Conservation (phyloP, 352 stramenopile species). For the Phytophthora pseudosyringae region DNA sequence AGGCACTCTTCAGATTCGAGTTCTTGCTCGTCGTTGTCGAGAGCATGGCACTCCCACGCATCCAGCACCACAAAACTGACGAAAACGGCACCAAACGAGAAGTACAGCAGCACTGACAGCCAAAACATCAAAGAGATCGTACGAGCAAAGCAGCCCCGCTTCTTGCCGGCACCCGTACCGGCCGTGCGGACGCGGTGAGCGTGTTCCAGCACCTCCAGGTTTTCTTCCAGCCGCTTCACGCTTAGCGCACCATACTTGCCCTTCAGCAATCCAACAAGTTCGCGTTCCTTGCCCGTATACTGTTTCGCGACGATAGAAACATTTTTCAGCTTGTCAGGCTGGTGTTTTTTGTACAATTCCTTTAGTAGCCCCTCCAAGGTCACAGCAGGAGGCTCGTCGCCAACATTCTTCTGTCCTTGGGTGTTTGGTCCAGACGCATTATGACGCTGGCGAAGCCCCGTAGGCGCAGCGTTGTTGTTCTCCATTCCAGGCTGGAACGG, state of each 20-base stretch:
- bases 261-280: slow-evolving; percentile 65
- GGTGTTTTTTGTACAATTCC: slow-evolving; percentile 79
- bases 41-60: slow-evolving; percentile 37
- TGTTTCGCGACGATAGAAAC: slow-evolving; percentile 56
- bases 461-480: slow-evolving; percentile 13
- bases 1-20: slow-evolving; percentile 33
- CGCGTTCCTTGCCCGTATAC: slow-evolving; percentile 71
- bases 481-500: slow-evolving; percentile 8
- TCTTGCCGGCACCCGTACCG: slow-evolving; percentile 19
- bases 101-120: slow-evolving; percentile 37
- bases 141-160: slow-evolving; percentile 37
- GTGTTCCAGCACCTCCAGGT: slow-evolving; percentile 50
- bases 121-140: slow-evolving; percentile 41
- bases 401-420: slow-evolving; percentile 8
- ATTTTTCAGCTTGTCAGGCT: slow-evolving; percentile 79
- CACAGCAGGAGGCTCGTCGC: slow-evolving; percentile 21
- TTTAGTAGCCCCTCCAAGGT: slow-evolving; percentile 64
- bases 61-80: slow-evolving; percentile 43
- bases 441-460: slow-evolving; percentile 37
- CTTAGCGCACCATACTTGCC: slow-evolving; percentile 78
- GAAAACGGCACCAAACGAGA: slow-evolving; percentile 39
- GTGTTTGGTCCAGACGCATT: slow-evolving; percentile 13
- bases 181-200: slow-evolving; percentile 9
- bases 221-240: slow-evolving; percentile 75
- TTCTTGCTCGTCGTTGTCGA: slow-evolving; percentile 31